These are phyloP conservation scores for Diaporthe destruens DNA, from an alignment of 2,329 filamentous ascomycete genomes.

Conservation along the genomic window DNA sequence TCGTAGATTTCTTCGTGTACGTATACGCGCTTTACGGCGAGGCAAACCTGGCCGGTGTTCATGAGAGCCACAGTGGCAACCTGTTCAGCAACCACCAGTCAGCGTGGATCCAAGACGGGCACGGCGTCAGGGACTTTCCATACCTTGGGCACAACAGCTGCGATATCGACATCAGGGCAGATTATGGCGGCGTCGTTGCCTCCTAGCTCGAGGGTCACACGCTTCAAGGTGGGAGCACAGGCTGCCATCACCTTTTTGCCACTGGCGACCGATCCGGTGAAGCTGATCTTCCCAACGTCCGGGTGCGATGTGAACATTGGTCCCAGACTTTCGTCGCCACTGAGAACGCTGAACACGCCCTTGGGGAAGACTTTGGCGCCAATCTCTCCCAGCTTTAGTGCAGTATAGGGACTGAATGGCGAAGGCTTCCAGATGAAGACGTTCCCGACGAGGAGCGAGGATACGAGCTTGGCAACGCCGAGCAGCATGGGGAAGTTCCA, in stretches of 20 bases:
- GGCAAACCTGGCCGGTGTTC: slow-evolving; percentile 69
- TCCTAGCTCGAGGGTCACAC: slow-evolving; percentile 58
- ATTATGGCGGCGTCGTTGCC: slow-evolving; percentile 64
- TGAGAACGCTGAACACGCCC: slow-evolving; percentile 58
- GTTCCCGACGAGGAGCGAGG: slow-evolving; percentile 61
- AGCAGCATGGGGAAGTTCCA: slow-evolving; percentile 60
- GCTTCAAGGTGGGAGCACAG: slow-evolving; percentile 58
- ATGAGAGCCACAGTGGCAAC: slow-evolving; percentile 66
- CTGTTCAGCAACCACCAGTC: slow-evolving; percentile 34
- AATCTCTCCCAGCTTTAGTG: slow-evolving; percentile 57
- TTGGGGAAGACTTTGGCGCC: slow-evolving; percentile 56
- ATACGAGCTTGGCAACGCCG: slow-evolving; percentile 56
- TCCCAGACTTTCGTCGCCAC: slow-evolving; percentile 58
- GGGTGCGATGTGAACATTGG: slow-evolving; percentile 49
- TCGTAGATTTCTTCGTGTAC: slow-evolving; percentile 66
- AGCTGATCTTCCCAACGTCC: slow-evolving; percentile 57
- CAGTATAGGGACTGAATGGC: slow-evolving; percentile 56
- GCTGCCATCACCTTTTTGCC: slow-evolving; percentile 56
- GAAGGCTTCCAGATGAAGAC: slow-evolving; percentile 62
- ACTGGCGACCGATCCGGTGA: slow-evolving; percentile 55
- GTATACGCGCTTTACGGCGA: slow-evolving; percentile 66
- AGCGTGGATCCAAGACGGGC: not conserved
- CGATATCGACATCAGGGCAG: slow-evolving; percentile 60
- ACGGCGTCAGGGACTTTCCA: not conserved
- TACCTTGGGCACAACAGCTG: slow-evolving; percentile 51